These are phyloP conservation scores for Boletus reticuloceps DNA, from an alignment of 768 basidiomycete species.

Conservation along the genomic window DNA sequence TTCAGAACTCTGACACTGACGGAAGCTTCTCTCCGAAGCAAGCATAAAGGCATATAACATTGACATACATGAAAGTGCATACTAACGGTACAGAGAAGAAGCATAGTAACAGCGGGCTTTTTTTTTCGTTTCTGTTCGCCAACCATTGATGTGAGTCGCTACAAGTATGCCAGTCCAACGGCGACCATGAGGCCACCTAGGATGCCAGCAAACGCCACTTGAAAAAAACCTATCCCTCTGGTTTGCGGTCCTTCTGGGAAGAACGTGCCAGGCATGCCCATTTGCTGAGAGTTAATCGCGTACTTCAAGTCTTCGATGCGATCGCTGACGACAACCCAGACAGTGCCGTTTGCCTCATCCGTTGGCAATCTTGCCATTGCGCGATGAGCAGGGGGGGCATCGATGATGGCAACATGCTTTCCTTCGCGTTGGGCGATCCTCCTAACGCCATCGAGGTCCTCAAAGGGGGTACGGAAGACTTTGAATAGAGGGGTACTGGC, in stretches of 20 bases:
- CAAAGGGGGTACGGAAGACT: constrained; percentile 30
- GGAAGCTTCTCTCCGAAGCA: neutral
- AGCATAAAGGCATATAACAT: constrained; percentile 17
- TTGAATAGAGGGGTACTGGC: constrained; percentile 34
- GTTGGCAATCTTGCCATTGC: constrained; percentile 17
- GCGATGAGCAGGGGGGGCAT: constrained; percentile 25
- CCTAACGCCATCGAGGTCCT: constrained; percentile 24
- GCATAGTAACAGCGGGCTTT: constrained; percentile 1
- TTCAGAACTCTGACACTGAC: neutral
- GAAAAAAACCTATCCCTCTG: constrained; percentile 28
- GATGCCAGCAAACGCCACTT: constrained; percentile 31
- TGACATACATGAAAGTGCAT: constrained; percentile 9
- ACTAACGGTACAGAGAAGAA: constrained; percentile 6
- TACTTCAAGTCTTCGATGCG: constrained; percentile 32
- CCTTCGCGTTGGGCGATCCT: constrained; percentile 30
- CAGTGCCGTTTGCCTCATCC: constrained; percentile 18
- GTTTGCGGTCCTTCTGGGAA: constrained; percentile 17
- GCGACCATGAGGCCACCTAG: constrained; percentile 32
- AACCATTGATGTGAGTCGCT: constrained; percentile 23
- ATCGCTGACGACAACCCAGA: constrained; percentile 33
- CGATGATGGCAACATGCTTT: constrained; percentile 30
- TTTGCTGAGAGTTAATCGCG: constrained; percentile 31
- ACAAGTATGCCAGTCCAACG: constrained; percentile 31
- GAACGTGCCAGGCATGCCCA: constrained; percentile 31
- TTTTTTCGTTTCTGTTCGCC: neutral